Percentiles rank a stretch among this genome's conserved stretches.
phyloP scores from a whole-genome alignment of 2,329 filamentous ascomycete species.

The Trichophyton equinum region DNA sequence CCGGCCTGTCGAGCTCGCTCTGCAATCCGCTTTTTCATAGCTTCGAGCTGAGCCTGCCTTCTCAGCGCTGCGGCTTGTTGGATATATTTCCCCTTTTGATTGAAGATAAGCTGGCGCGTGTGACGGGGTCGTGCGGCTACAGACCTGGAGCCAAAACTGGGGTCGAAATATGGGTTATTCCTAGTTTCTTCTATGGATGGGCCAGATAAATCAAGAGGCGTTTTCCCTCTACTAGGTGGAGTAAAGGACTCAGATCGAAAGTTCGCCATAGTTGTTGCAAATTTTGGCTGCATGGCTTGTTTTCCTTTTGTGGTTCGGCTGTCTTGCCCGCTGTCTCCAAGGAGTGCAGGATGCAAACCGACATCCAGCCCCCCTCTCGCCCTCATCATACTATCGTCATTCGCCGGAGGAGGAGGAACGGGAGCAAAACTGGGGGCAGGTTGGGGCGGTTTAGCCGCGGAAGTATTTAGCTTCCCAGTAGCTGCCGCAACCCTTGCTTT shows the following conservation, averaged over 20 bases:
- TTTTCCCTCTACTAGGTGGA: conserved; percentile 31
- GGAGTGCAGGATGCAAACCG: conserved; percentile 63
- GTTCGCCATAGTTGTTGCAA: conserved; percentile 44
- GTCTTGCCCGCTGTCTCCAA: conserved; percentile 38
- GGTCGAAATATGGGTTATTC: conserved; percentile 75
- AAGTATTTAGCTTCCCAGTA: conserved; percentile 39
- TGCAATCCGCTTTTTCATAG: conserved; percentile 88
- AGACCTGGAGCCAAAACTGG: conserved; percentile 49
- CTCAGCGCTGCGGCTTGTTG: conserved; percentile 82
- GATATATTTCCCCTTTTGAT: conserved; percentile 94
- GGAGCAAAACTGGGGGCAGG: conserved; percentile 27
- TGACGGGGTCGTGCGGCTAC: conserved; percentile 50
- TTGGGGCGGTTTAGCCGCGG: conserved; percentile 35
- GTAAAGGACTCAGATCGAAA: conserved; percentile 37
- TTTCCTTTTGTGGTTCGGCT: conserved; percentile 30
- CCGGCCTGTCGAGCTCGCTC: conserved; percentile 78
- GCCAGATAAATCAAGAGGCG: conserved; percentile 44
- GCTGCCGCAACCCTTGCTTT: conserved; percentile 70
- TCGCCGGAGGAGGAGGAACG: conserved; percentile 33
- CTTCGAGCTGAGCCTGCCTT: conserved; percentile 76
- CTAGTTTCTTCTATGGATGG: conserved; percentile 46
- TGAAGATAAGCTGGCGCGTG: conserved; percentile 71
- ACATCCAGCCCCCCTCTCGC: conserved; percentile 60
- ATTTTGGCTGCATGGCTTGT: conserved; percentile 39
- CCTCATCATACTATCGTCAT: conserved; percentile 36